Conservation (phyloP, 2,329 filamentous ascomycete species). For the Orbilia javanica region DNA sequence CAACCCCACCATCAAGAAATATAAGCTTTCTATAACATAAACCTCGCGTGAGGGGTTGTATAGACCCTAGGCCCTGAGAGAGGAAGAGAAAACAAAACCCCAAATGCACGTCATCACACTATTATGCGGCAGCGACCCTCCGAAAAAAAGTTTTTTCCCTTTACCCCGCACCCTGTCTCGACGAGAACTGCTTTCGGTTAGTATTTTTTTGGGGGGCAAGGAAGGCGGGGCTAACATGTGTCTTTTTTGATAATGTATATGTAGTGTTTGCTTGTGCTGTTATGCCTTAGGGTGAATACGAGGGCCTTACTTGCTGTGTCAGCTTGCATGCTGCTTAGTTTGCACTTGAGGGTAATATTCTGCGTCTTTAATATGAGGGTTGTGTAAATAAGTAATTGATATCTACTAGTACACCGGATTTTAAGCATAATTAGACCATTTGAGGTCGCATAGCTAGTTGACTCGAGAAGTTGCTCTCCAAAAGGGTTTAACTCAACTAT, state of each 20-base stretch:
- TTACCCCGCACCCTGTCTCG: constrained; percentile 11
- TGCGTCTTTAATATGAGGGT: too few relatives aligned
- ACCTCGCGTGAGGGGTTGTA: constrained; percentile 4
- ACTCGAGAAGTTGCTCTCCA: too few relatives aligned
- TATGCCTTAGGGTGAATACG: neutral
- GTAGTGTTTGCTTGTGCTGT: neutral
- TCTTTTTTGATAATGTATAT: neutral
- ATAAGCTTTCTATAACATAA: neutral
- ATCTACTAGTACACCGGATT: too few relatives aligned
- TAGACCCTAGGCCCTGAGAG: neutral
- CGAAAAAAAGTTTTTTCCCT: neutral
- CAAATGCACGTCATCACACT: constrained; percentile 13
- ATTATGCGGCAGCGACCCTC: neutral
- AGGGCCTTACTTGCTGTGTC: neutral
- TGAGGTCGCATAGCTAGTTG: too few relatives aligned
- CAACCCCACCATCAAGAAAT: constrained; percentile 15
- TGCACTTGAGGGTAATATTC: too few relatives aligned
- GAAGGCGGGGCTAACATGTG: neutral
- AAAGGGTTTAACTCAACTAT: too few relatives aligned
- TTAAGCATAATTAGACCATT: too few relatives aligned
- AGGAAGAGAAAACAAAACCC: neutral
- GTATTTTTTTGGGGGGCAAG: neutral
- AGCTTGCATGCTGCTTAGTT: too few relatives aligned
- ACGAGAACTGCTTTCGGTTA: constrained; percentile 5
- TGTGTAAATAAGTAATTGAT: too few relatives aligned